A percentile compares a stretch with the other conserved stretches of the same genome.
These are phyloP conservation scores for Ailanthus altissimus DNA, from an alignment of 345 rosid species.

Conservation along the genomic window DNA sequence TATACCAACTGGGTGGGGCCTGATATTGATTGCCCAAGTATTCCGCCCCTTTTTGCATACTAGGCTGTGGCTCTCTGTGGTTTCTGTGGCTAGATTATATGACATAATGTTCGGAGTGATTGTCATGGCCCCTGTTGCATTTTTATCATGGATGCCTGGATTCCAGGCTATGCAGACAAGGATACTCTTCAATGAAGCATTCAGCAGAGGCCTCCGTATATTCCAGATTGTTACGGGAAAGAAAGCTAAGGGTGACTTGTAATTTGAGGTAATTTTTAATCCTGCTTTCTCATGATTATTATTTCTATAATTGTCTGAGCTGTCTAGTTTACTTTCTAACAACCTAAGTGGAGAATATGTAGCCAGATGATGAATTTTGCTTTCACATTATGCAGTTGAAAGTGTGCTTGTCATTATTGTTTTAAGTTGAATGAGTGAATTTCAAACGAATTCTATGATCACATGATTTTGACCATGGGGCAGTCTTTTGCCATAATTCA, in stretches of 20 bases:
- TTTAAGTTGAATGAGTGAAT: too few species aligned
- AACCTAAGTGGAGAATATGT: background rate
- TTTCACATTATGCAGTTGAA: background rate
- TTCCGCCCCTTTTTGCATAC: conserved; percentile 64
- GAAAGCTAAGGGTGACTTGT: conserved; percentile 45
- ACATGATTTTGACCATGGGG: background rate
- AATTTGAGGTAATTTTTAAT: conserved; percentile 37
- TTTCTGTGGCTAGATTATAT: conserved; percentile 79
- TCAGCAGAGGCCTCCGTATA: conserved; percentile 86
- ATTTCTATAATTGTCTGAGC: background rate
- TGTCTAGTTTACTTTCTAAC: background rate
- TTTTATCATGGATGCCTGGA: conserved; percentile 93
- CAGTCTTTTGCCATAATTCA: background rate
- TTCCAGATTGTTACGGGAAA: conserved; percentile 83
- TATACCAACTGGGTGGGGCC: conserved; percentile 91
- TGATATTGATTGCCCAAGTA: conserved; percentile 77
- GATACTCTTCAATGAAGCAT: conserved; percentile 84
- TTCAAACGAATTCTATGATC: too few species aligned
- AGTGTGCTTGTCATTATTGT: background rate
- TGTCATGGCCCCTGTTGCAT: conserved; percentile 80
- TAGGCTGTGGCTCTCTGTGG: conserved; percentile 66
- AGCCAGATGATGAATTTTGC: background rate
- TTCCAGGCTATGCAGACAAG: conserved; percentile 92
- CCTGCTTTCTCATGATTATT: background rate
- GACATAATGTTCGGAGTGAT: conserved; percentile 79